Conservation (phyloP, 495 filamentous ascomycete genomes). For the Staphylotrichum tortipilum region DNA sequence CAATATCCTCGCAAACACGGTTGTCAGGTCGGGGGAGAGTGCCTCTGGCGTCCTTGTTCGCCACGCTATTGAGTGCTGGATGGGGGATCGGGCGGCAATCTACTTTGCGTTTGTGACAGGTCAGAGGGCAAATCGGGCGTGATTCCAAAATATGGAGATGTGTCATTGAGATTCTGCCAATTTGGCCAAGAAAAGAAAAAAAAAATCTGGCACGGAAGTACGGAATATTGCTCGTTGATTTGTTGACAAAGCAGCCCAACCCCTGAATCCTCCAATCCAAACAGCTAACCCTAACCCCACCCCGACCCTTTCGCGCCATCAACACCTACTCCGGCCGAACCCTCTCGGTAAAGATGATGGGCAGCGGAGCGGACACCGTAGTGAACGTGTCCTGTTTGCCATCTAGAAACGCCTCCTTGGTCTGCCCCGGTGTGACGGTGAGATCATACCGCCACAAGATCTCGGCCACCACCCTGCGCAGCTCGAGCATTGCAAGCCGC, state of each 20-base stretch:
- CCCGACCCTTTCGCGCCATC: background rate
- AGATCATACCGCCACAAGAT: constrained; percentile 18
- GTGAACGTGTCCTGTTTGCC: constrained; percentile 18
- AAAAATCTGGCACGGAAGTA: no score
- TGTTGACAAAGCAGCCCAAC: background rate
- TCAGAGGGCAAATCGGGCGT: no score
- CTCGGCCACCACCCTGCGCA: constrained; percentile 18
- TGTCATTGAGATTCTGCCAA: no score
- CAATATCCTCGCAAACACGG: no score
- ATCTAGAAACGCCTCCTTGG: constrained; percentile 11
- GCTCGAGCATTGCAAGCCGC: constrained; percentile 17
- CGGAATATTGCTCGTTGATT: no score
- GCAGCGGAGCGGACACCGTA: constrained; percentile 11
- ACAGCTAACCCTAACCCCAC: background rate
- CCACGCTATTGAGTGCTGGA: no score
- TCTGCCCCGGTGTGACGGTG: constrained; percentile 1
- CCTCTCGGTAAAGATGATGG: constrained; percentile 13
- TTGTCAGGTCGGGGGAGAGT: no score
- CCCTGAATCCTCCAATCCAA: background rate
- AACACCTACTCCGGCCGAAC: background rate
- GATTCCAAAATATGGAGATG: no score
- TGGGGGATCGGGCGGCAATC: no score
- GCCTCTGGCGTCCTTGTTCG: no score
- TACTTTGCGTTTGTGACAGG: no score
- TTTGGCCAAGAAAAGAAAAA: background rate